Evolutionary conservation across 2,329 filamentous ascomycete species (phyloP), one percentile per base, ranked within the genome.

Genomic region (Cephalotrichum gorgonifer): DNA sequence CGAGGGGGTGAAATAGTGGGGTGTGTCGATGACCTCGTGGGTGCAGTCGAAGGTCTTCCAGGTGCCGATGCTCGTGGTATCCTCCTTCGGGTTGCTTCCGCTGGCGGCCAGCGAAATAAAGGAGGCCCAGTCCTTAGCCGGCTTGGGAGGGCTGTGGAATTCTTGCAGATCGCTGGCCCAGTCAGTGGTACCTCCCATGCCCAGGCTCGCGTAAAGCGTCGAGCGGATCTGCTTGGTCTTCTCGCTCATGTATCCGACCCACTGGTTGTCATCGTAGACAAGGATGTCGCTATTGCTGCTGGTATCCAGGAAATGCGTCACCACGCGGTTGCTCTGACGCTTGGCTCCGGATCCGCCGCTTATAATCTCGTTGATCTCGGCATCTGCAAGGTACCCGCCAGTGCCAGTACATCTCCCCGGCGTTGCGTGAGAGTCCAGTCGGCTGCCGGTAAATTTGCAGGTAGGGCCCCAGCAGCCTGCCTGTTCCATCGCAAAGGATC

Each of bases 401-500:
- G 60, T 61, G 2, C 49, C 50, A 1, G 62, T 65, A 50, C 62
- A 65, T 1, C 42, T 41, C 7, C 62, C 62, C 20, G 51, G 50
- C 4, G 38, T 41, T 1, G 61, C 59, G 2, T 46, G 39, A 0
- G 61, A 63, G 0, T 50, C 35, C 6, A 43, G 33, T 2, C 38
- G 20, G 1, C 52, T 42, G 5, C 62, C 62, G 0, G 53, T 54
- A 33, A 55, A 65, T 0, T 43, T 52, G 20, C 63, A 66, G 5
- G 43, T 43, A 6, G 56, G 56, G 0, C 57, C 58, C 1, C 43
- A 54, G 50, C 63, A 67, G 14, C 55, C 53, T 0, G 54, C 27
- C 3, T 55, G 43, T 0, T 55, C 46, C 64, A 68, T 67, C 12
- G 59, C 49, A 53, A 66, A 68, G 1, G 55, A 55, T 2, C 63